Evolutionary conservation across 257 asterid species (phyloP), one percentile per base, ranked within the genome.

Genomic region (Solanum pimpinellifolium): DNA sequence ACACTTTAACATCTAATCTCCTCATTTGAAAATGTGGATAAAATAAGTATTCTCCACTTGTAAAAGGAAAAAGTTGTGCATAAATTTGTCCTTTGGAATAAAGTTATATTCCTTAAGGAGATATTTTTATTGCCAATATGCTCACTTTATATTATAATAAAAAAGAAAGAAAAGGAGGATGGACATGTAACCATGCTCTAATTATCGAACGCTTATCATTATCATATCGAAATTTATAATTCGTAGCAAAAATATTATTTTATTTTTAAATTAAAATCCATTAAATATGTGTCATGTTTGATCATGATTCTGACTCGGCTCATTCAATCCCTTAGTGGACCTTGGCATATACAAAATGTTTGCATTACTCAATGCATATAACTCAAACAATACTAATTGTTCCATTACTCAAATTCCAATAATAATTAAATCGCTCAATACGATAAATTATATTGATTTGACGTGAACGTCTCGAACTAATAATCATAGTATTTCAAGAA

Each of bases 381-480:
- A 41, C 42, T 20, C 83, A 42, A 76, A 42, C 60, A 76, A 21
- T 76, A 18, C 47, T 1, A 37, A 72, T 14, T 15, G 3, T 69
- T 69, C 11, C 2, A 70, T 18, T 31, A 70, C 44, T 7, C 44
- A 31, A 31, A 16, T 8, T 12, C 1, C 76, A 7, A 69, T 27
- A 69, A 4, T 1, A 29, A 69, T 1, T 2, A 25, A 66, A 66
- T 25, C 20, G 1, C 21, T 25, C 0, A 66, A 11, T 5, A 25
- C 3, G 1, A 12, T 66, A 66, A 66, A 10, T 12, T 25, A 12
- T 4, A 11, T 27, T n/a, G 20, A 27, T 66, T 66, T 25, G 10
- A 7, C 6, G 5, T 12, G 6, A 66, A 66, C 4, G 0, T 25
- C 0, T 29, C 2, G 5, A 1, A 4, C 14, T 4, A 9, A 60